A percentile compares a stretch with the other conserved stretches of the same genome.
Conservation (phyloP, 2,329 filamentous ascomycete genomes). For the Colletotrichum agaves region DNA sequence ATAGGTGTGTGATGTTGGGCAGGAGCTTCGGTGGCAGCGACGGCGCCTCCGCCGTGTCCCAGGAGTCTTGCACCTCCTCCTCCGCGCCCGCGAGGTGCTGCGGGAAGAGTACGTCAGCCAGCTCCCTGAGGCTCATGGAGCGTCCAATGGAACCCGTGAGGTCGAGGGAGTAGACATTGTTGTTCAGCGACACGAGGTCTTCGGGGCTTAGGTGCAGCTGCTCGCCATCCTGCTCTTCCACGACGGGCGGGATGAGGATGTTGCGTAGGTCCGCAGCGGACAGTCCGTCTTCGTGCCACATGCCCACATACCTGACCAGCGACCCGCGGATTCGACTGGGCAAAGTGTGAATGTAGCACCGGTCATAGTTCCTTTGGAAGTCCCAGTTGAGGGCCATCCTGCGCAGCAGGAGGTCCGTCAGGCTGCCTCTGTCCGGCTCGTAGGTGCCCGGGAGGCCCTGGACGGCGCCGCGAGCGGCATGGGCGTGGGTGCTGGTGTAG, state of each 20-base stretch:
- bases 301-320: slow-evolving; percentile 62
- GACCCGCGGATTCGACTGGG: slow-evolving; percentile 63
- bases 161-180: slow-evolving; percentile 63
- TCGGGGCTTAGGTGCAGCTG: slow-evolving; percentile 40
- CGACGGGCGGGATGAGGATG: slow-evolving; percentile 53
- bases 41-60: slow-evolving; percentile 57
- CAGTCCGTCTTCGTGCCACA: slow-evolving; percentile 57
- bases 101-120: slow-evolving; percentile 63
- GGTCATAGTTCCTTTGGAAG: slow-evolving; percentile 65
- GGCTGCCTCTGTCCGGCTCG: slow-evolving; percentile 56
- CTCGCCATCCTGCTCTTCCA: slow-evolving; percentile 39
- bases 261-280: slow-evolving; percentile 61
- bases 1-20: slow-evolving; percentile 70
- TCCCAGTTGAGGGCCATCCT: slow-evolving; percentile 65
- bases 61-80: slow-evolving; percentile 59
- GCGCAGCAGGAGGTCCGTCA: slow-evolving; percentile 63
- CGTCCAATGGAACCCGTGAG: slow-evolving; percentile 63
- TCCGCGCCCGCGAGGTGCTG: slow-evolving; percentile 36
- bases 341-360: slow-evolving; percentile 65
- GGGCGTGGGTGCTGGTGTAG: slow-evolving; percentile 18
- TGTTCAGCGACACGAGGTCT: slow-evolving; percentile 49
- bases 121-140: slow-evolving; percentile 62
- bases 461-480: slow-evolving; percentile 19
- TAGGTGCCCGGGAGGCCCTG: slow-evolving; percentile 57
- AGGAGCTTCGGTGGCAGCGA: slow-evolving; percentile 51